Evolutionary conservation across 179 eudicot genomes (phyloP).

Genomic region (Spinacia oleracea): DNA sequence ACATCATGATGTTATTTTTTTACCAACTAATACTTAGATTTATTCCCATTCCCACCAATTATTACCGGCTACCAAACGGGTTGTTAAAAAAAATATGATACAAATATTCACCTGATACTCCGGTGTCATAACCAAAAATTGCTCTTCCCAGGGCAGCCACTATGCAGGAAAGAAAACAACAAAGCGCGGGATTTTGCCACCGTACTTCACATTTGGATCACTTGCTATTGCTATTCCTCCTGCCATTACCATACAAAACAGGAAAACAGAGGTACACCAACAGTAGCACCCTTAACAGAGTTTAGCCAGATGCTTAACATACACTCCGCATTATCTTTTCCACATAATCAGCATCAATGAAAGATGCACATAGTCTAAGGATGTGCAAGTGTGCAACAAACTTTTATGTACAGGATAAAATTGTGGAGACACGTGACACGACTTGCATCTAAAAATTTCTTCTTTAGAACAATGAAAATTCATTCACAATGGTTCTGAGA

Average conservation of each 20-base stretch:
- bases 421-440: constrained; percentile 1
- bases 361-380: neutral
- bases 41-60: no score
- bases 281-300: neutral
- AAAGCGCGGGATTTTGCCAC: constrained; percentile 23
- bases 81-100: neutral
- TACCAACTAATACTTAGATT: no score
- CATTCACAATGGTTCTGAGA: neutral
- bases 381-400: neutral
- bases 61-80: no score
- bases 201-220: constrained; percentile 12
- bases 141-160: constrained; percentile 35
- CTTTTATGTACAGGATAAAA: neutral
- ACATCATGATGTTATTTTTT: no score
- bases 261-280: neutral
- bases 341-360: neutral
- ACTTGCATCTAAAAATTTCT: neutral
- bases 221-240: constrained; percentile 18
- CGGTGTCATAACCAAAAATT: constrained; percentile 33
- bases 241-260: constrained; percentile 14
- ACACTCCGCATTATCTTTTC: neutral
- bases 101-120: constrained; percentile 28
- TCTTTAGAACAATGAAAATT: neutral
- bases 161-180: constrained; percentile 26
- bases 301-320: neutral